phyloP scores from a whole-genome alignment of 345 rosid genomes.

The Adansonia digitata region DNA sequence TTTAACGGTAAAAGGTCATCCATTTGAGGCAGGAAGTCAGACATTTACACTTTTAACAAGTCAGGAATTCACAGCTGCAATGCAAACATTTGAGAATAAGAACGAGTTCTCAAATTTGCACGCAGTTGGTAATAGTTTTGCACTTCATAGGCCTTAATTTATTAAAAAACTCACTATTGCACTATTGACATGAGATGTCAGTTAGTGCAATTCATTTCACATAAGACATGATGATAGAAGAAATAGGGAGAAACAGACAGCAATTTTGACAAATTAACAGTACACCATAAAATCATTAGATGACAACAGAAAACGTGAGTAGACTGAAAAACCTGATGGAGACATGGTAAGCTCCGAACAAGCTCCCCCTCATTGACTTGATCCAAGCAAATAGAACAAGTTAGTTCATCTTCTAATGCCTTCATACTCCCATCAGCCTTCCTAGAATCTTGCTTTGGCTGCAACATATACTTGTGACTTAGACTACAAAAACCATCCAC shows the following conservation, averaged over 20 bases:
- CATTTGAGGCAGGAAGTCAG: not conserved
- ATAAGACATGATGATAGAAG: not conserved
- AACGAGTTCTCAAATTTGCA: not conserved
- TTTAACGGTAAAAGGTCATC: not conserved
- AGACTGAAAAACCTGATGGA: constrained; percentile 49
- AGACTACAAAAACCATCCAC: not conserved
- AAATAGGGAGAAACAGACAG: not conserved
- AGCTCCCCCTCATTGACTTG: constrained; percentile 58
- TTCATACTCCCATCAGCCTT: constrained; percentile 31
- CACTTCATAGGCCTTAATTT: not conserved
- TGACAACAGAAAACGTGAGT: not conserved
- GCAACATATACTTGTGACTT: constrained; percentile 14
- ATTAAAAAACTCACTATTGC: not conserved
- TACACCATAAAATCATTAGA: not conserved
- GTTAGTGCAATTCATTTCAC: not conserved
- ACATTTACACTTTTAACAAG: not conserved
- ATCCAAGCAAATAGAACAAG: constrained; percentile 71
- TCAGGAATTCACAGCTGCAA: not conserved
- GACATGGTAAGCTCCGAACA: constrained; percentile 65
- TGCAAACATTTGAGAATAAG: not conserved
- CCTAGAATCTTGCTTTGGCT: constrained; percentile 41
- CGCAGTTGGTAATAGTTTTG: not conserved
- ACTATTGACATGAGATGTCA: not conserved
- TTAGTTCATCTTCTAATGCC: constrained; percentile 49
- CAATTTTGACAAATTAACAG: not conserved